Percentiles rank a stretch among this genome's conserved stretches.
phyloP scores from a whole-genome alignment of 805 yeast genomes.

The Teunomyces gatunensis region DNA sequence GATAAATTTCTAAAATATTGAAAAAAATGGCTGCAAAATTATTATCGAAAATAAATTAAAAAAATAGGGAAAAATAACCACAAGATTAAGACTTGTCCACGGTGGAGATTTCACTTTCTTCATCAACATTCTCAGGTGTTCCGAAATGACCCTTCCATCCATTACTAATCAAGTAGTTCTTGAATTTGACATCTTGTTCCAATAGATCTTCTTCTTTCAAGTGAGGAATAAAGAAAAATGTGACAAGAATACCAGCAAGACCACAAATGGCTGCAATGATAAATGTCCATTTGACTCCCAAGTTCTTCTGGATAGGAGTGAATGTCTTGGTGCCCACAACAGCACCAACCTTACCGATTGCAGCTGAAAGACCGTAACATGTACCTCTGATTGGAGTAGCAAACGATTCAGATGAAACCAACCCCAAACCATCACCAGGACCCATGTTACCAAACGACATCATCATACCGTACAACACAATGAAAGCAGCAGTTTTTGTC shows the following conservation, averaged over 20 bases:
- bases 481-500: constrained; percentile 60
- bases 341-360: constrained; percentile 83
- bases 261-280: constrained; percentile 78
- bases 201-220: constrained; percentile 66
- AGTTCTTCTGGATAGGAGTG: constrained; percentile 60
- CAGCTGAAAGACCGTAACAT: constrained; percentile 72
- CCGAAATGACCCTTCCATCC: constrained; percentile 60
- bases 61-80: background rate
- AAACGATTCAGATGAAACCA: constrained; percentile 63
- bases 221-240: constrained; percentile 65
- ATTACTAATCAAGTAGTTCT: constrained; percentile 52
- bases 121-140: constrained; percentile 14
- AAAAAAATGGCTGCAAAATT: background rate
- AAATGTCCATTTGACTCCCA: constrained; percentile 74
- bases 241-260: constrained; percentile 56
- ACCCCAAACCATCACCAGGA: constrained; percentile 75
- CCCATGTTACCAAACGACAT: constrained; percentile 71
- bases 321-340: constrained; percentile 75
- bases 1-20: background rate
- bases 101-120: background rate
- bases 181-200: constrained; percentile 61
- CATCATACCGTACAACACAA: constrained; percentile 72
- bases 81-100: background rate
- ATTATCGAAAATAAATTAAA: background rate
- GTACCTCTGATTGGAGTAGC: constrained; percentile 81